A percentile compares a stretch with the other conserved stretches of the same genome.
These are phyloP conservation scores for Myrmaecium sp. DNA, from an alignment of 2,329 filamentous ascomycete genomes.

Conservation along the genomic window DNA sequence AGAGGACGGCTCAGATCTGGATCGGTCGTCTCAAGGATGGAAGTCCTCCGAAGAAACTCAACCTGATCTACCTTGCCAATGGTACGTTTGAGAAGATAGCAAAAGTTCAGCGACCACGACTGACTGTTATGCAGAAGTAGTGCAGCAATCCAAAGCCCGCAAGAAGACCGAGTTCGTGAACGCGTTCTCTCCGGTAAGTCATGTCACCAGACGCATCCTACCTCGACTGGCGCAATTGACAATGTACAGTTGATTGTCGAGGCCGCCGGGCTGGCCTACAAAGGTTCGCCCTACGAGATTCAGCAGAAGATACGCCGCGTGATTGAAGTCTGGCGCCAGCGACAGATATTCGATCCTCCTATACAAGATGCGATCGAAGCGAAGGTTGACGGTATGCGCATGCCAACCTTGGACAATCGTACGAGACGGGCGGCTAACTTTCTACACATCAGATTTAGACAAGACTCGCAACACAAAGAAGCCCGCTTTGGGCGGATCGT, in stretches of 20 bases:
- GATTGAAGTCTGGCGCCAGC: slow-evolving; percentile 83
- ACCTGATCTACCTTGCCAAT: slow-evolving; percentile 87
- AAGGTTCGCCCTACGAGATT: slow-evolving; percentile 68
- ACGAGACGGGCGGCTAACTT: slow-evolving; percentile 4
- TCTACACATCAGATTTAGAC: slow-evolving; percentile 34
- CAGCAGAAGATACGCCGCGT: slow-evolving; percentile 79
- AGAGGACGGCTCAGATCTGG: slow-evolving; percentile 85
- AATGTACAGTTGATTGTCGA: slow-evolving; percentile 58
- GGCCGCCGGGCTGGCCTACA: slow-evolving; percentile 79
- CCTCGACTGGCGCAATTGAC: neutral
- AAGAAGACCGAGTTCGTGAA: slow-evolving; percentile 84
- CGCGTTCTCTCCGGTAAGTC: slow-evolving; percentile 61
- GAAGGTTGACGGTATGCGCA: slow-evolving; percentile 52
- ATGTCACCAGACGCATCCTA: neutral
- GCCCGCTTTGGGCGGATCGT: slow-evolving; percentile 46
- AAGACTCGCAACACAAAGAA: slow-evolving; percentile 36
- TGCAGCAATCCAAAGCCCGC: slow-evolving; percentile 86
- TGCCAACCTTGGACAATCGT: neutral
- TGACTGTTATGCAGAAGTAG: slow-evolving; percentile 51
- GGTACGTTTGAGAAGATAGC: slow-evolving; percentile 35
- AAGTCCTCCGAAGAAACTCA: slow-evolving; percentile 68
- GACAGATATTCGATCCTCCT: slow-evolving; percentile 64
- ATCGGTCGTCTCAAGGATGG: slow-evolving; percentile 78
- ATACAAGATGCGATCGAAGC: slow-evolving; percentile 70
- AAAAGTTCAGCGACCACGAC: slow-evolving; percentile 1